phyloP scores from a whole-genome alignment of 352 stramenopile species.

The Halophytophthora polymorphica region DNA sequence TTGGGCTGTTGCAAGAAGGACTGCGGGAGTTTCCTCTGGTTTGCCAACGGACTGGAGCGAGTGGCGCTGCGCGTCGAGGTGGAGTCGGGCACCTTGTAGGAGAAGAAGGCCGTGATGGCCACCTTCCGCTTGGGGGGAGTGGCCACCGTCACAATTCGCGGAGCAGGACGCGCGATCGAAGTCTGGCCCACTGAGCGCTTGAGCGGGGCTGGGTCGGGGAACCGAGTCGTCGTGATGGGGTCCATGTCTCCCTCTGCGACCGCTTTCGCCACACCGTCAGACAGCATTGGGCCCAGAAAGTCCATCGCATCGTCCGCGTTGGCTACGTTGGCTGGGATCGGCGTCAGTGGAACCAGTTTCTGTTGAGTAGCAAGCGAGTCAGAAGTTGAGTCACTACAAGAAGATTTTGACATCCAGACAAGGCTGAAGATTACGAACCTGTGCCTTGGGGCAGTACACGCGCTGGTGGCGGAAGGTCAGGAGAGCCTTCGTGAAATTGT shows the following conservation, averaged over 20 bases:
- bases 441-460: constrained; percentile 53
- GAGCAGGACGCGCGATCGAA: neutral
- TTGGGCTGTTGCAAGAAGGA: constrained; percentile 25
- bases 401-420: too few species aligned
- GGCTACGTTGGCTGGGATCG: constrained; percentile 32
- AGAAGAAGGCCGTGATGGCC: constrained; percentile 22
- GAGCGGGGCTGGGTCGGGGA: constrained; percentile 16
- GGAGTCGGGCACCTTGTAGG: constrained; percentile 15
- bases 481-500: constrained; percentile 50
- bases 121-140: constrained; percentile 8
- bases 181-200: constrained; percentile 3
- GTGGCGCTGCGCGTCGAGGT: constrained; percentile 16
- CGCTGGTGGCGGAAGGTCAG: constrained; percentile 74
- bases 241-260: constrained; percentile 78
- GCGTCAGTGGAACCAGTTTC: constrained; percentile 65
- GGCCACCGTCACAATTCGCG: neutral
- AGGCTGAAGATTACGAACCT: constrained; percentile 32
- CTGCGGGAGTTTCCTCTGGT: constrained; percentile 21
- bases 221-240: constrained; percentile 54
- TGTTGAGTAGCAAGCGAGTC: constrained; percentile 18
- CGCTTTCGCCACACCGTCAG: constrained; percentile 33
- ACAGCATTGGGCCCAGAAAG: constrained; percentile 62
- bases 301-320: constrained; percentile 37
- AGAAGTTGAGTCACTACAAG: constrained; percentile 1
- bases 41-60: constrained; percentile 7